Evolutionary conservation across 2,329 filamentous ascomycete genomes (phyloP), one percentile per base, ranked within the genome.

Genomic region (Fusarium vanettenii): DNA sequence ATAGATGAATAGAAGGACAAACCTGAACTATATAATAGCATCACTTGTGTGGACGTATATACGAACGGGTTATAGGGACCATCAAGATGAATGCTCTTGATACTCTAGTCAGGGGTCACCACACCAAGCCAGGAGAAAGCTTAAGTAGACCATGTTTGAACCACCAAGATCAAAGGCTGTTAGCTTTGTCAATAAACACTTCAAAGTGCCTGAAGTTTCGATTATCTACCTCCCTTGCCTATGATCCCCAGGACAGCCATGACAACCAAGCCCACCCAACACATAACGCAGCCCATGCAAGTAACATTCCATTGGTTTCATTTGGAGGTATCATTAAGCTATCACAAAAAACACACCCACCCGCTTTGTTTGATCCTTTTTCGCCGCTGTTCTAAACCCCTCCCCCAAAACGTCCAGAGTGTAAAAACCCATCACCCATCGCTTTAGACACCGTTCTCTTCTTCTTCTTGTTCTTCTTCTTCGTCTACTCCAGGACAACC

Each of bases 271-370:
- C 8, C 45, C 6, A 41, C 13, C 20, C 13, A 25, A 45, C 45
- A 50, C 16, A 7, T n/a, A 52, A 31, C 48, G 18, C 18, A 35
- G 13, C 50, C 31, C 48, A 52, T 52, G 18, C 16, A 52, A 56
- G 31, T 72, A 60, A 63, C 68, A 77, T 71, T 76, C 66, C 66
- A 72, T 68, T 55, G 62, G 43, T 72, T 72, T 73, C 75, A 70
- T 75, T 76, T 73, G 71, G 73, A 80, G 80, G 80, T 81, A 81
- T 81, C 80, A 80, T 81, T 76, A 75, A 77, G 70, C 63, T 76
- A 71, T 75, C 67, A 74, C 74, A 78, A 74, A 74, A 74, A 77
- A 71, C 69, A 76, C 62, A 67, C 50, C 72, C 72, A 68, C 62
- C 76, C 75, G 67, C 72, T 74, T 73, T 71, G 66, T 67, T 66